Evolutionary conservation across 2,329 filamentous ascomycete species (phyloP).

Genomic region (Claviceps cyperi): DNA sequence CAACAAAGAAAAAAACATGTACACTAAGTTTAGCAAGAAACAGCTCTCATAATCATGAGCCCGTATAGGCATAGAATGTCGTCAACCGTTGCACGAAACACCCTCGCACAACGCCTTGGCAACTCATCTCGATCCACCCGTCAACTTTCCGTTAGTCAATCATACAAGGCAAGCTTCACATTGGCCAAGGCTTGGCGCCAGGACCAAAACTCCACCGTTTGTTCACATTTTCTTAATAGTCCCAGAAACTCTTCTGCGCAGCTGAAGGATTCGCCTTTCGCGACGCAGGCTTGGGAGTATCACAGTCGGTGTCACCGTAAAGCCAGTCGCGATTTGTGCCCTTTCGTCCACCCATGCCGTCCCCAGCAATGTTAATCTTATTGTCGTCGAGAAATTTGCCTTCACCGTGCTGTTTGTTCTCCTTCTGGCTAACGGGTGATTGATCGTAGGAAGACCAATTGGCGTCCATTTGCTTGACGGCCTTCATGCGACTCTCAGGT

Average conservation of each 20-base stretch:
- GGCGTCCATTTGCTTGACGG: slow-evolving; percentile 58
- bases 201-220: neutral
- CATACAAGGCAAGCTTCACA: too few relatives aligned
- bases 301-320: slow-evolving; percentile 36
- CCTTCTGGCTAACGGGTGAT: slow-evolving; percentile 37
- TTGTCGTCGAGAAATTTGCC: slow-evolving; percentile 30
- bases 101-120: slow-evolving; percentile 2
- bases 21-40: slow-evolving; percentile 2
- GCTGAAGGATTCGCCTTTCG: slow-evolving; percentile 19
- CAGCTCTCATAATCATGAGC: slow-evolving; percentile 19
- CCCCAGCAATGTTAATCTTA: slow-evolving; percentile 35
- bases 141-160: neutral
- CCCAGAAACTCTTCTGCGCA: slow-evolving; percentile 27
- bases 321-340: slow-evolving; percentile 42
- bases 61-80: slow-evolving; percentile 9
- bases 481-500: slow-evolving; percentile 49
- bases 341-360: slow-evolving; percentile 52
- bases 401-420: slow-evolving; percentile 34
- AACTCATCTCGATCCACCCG: slow-evolving; percentile 3
- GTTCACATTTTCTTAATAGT: slow-evolving; percentile 13
- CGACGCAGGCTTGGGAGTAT: slow-evolving; percentile 19
- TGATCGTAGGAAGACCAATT: slow-evolving; percentile 43
- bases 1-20: neutral
- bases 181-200: neutral
- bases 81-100: slow-evolving; percentile 1